These are phyloP conservation scores for Echria macrotheca DNA, from an alignment of 495 filamentous ascomycete genomes.

Conservation along the genomic window DNA sequence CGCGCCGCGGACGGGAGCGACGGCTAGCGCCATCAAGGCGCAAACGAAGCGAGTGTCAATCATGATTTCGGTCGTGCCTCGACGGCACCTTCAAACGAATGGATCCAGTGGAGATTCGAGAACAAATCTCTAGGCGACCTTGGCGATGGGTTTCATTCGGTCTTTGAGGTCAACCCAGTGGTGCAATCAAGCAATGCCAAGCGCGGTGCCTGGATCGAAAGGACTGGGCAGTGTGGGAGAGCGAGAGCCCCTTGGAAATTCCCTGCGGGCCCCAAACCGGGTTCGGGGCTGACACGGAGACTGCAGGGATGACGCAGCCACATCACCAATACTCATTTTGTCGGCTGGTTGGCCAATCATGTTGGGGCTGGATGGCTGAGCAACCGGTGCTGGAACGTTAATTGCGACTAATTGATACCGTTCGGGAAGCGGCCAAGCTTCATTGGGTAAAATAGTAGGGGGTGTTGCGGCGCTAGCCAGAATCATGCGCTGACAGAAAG, in stretches of 20 bases:
- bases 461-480: too few relatives aligned
- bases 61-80: not conserved
- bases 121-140: not conserved
- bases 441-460: not conserved
- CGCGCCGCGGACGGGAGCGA: conserved; percentile 8
- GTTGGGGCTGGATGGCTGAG: not conserved
- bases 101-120: not conserved
- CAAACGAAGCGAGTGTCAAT: not conserved
- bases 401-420: not conserved
- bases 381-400: not conserved
- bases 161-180: not conserved
- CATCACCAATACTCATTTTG: not conserved
- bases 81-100: not conserved
- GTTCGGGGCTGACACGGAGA: not conserved
- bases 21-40: conserved; percentile 9
- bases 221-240: too few relatives aligned
- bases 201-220: too few relatives aligned
- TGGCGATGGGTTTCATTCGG: not conserved
- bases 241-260: not conserved
- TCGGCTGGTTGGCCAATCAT: not conserved
- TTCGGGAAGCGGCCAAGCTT: not conserved
- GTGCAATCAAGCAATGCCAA: not conserved
- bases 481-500: too few relatives aligned
- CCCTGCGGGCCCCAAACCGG: not conserved
- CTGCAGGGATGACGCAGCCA: not conserved